Conservation (phyloP, 139 green algal species). For the Coelastrella sp. region DNA sequence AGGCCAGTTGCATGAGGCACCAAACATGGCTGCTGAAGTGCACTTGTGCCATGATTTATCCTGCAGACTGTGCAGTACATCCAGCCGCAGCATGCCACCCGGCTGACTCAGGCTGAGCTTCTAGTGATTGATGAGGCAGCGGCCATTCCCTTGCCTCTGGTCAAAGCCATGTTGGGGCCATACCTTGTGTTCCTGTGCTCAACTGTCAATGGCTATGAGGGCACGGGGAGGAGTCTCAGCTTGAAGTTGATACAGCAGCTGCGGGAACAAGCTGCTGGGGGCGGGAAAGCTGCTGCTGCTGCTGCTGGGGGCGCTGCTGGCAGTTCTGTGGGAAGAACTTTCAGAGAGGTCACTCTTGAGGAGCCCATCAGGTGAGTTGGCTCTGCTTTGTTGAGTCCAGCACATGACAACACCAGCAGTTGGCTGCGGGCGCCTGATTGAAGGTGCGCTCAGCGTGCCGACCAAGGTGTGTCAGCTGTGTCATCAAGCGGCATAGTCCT, state of each 20-base stretch:
- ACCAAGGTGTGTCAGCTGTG: constrained; percentile 88
- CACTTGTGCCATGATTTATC: not conserved
- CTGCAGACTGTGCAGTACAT: constrained; percentile 98
- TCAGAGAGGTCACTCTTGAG: constrained; percentile 92
- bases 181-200: constrained; percentile 99
- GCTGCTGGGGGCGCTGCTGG: not conserved
- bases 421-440: not conserved
- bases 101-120: constrained; percentile 94
- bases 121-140: constrained; percentile 98
- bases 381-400: too few species aligned
- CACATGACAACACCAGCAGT: too few species aligned
- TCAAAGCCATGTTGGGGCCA: constrained; percentile 94
- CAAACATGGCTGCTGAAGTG: not conserved
- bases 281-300: constrained; percentile 60
- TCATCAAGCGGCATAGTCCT: constrained; percentile 48
- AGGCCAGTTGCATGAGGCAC: not conserved
- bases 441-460: not conserved
- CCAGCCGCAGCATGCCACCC: constrained; percentile 90
- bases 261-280: constrained; percentile 76
- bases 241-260: constrained; percentile 98
- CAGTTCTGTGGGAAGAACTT: constrained; percentile 68
- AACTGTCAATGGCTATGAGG: constrained; percentile 93
- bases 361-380: constrained; percentile 89
- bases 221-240: constrained; percentile 93
- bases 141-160: constrained; percentile 95